Base-by-base conservation (phyloP, 2,329 filamentous ascomycete genomes). In the Cordyceps fumosorosea region DNA sequence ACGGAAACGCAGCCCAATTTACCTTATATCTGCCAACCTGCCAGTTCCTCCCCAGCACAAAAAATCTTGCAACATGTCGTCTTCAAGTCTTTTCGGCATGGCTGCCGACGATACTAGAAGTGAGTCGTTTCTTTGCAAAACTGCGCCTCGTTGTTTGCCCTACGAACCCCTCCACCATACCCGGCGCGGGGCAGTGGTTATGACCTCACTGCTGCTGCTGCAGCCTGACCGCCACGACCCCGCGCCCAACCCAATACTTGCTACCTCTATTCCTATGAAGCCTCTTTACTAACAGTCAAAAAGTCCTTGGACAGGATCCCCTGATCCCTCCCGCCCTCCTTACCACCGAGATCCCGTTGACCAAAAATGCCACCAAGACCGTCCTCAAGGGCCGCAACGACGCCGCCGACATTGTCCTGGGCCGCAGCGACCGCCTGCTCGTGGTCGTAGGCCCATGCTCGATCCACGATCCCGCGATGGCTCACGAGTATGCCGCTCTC, bases 371-470 rank as follows among this genome's bases (percentile, higher is more conserved):
- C 61, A 79, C 88, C 65, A 76, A 86, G 68, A 89, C 89, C 6
- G 88, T 93, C 45, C 76, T 91, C 68, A 85, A 85, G 76, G 89
- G 88, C 68, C 85, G 89, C 68, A 84, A 81, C 69, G 84, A 87
- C 70, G 84, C 82, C 62, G 85, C 89, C 67, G 83, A 87, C 67
- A 89, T 96, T 72, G 88, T 96, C 74, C 88, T 90, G 74, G 87
- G 89, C 71, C 81, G 85, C 67, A 88, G 86, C 76, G 91, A 96
- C 80, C 90, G 93, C 64, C 89, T 99, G 40, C 85, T 99, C 65
- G 95, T 98, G 70, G 87, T 99, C 72, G 89, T 96, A 72, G 95
- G 95, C 2, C 95, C 95, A 59, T 99, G 95, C 82, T 97, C 93
- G 32, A 93, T 99, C 73, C 95, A 99, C 80, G 95, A 99, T 77